These are phyloP conservation scores for Neophaeococcomyces aloes DNA, from an alignment of 2,329 filamentous ascomycete genomes.

Conservation along the genomic window DNA sequence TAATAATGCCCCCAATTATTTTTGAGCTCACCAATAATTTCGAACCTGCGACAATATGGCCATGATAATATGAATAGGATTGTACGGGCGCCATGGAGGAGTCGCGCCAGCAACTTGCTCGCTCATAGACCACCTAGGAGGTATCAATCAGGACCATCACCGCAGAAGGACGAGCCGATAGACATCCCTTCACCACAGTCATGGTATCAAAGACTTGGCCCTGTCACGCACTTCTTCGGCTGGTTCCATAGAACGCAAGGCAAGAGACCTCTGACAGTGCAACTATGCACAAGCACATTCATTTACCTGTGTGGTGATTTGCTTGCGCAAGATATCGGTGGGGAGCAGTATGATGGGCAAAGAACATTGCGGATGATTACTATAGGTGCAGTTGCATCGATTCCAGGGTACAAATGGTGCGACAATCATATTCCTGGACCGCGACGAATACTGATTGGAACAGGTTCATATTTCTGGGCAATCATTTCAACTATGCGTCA, in stretches of 20 bases:
- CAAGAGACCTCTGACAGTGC: constrained; percentile 64
- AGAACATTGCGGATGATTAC: constrained; percentile 61
- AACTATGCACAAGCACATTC: constrained; percentile 62
- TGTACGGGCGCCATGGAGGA: neutral
- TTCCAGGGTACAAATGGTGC: constrained; percentile 76
- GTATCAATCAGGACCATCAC: constrained; percentile 2
- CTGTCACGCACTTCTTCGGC: constrained; percentile 20
- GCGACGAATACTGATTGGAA: constrained; percentile 6
- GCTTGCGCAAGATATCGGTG: constrained; percentile 22
- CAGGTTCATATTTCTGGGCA: constrained; percentile 70
- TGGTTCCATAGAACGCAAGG: constrained; percentile 50
- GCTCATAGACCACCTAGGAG: neutral
- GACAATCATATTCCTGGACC: constrained; percentile 16
- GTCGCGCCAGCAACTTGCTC: neutral
- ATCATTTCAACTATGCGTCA: constrained; percentile 74
- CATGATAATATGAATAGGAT: constrained; percentile 3
- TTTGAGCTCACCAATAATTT: no score
- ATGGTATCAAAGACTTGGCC: constrained; percentile 22
- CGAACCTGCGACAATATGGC: no score
- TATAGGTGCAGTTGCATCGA: constrained; percentile 62
- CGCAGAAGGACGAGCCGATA: constrained; percentile 13
- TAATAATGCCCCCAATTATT: no score
- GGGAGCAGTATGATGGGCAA: constrained; percentile 52
- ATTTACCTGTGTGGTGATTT: constrained; percentile 55
- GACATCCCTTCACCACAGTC: constrained; percentile 17